Conservation (phyloP, 106 monocot species). For the Xerophyta viscosa region DNA sequence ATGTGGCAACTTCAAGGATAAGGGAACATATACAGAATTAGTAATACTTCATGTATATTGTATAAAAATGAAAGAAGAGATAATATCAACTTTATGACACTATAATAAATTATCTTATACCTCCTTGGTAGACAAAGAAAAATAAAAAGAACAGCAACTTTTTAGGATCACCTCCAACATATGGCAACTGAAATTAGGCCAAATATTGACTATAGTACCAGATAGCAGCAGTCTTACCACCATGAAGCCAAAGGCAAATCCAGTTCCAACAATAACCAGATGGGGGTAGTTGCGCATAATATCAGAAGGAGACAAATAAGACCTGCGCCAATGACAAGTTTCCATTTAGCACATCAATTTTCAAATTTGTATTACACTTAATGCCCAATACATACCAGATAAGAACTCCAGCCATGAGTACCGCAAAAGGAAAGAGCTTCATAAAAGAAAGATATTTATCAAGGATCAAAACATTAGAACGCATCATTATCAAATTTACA, state of each 20-base stretch:
- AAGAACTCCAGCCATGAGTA: conserved; percentile 69
- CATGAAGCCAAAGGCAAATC: conserved; percentile 97
- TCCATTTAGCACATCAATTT: not conserved
- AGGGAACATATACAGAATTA: too few relatives aligned
- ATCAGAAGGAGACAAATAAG: conserved; percentile 73
- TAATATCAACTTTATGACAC: too few relatives aligned
- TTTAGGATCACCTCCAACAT: not conserved
- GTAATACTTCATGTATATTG: too few relatives aligned
- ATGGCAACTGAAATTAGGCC: not conserved
- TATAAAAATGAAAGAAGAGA: too few relatives aligned
- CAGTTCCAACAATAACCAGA: conserved; percentile 87
- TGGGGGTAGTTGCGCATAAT: conserved; percentile 85
- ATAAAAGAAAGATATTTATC: conserved; percentile 4
- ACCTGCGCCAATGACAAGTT: conserved; percentile 30
- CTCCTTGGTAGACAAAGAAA: too few relatives aligned
- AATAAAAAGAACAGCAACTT: too few relatives aligned
- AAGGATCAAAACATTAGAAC: not conserved
- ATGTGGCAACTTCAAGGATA: too few relatives aligned
- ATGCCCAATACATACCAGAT: conserved; percentile 43
- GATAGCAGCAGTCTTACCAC: conserved; percentile 55
- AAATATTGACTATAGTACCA: not conserved
- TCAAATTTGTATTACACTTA: too few relatives aligned
- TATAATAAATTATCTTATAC: too few relatives aligned
- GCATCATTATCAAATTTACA: not conserved
- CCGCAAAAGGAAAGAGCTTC: conserved; percentile 79